Conservation (phyloP, 108 stramenopile species). For the Schizochytrium sp. region DNA sequence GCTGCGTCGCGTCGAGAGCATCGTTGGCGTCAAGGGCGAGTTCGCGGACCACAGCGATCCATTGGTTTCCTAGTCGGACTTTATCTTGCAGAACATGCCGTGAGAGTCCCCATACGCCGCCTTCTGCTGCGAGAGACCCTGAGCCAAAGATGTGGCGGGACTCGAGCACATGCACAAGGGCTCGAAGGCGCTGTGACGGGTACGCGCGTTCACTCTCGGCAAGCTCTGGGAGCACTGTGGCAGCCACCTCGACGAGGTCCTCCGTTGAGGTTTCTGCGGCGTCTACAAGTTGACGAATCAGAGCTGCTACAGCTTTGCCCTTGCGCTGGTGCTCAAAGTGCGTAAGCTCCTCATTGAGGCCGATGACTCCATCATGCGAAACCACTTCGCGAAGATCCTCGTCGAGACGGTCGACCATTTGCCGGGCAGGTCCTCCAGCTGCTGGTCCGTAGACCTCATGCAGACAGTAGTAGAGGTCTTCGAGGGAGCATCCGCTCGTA, state of each 20-base stretch:
- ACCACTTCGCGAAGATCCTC: background rate
- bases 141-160: background rate
- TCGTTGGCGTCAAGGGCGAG: background rate
- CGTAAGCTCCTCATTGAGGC: background rate
- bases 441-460: background rate
- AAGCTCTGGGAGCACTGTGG: background rate
- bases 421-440: background rate
- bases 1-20: background rate
- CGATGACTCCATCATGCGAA: background rate
- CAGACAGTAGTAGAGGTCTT: background rate
- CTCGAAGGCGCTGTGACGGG: background rate
- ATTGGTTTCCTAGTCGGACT: background rate
- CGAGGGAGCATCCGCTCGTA: background rate
- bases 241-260: background rate
- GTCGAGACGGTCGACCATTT: background rate
- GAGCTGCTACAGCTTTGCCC: background rate
- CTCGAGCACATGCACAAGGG: background rate
- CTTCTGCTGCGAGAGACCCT: background rate
- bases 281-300: background rate
- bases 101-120: background rate
- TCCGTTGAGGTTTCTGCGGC: background rate
- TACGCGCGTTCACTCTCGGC: background rate
- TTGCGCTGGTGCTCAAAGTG: background rate
- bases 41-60: background rate
- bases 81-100: background rate